phyloP scores from a whole-genome alignment of 176 grass and related monocot species.

The Melocanna baccifera region DNA sequence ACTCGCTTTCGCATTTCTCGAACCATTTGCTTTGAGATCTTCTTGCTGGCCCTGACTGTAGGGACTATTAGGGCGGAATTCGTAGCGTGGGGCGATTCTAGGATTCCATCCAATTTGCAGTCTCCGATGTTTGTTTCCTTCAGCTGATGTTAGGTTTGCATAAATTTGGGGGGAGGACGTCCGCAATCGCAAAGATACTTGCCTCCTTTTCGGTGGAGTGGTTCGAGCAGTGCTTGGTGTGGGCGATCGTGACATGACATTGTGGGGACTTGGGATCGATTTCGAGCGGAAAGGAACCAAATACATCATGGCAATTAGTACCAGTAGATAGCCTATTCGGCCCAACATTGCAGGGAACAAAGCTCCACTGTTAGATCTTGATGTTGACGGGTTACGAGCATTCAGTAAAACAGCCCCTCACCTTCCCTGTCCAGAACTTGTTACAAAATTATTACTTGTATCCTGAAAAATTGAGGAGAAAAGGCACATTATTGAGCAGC shows the following conservation, averaged over 20 bases:
- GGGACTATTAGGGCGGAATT: not conserved
- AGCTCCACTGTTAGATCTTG: conserved; percentile 17
- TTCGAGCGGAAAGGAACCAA: conserved; percentile 13
- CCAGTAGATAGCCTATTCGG: conserved; percentile 11
- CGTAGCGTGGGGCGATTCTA: not conserved
- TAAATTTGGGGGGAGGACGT: not conserved
- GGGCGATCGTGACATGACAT: conserved; percentile 17
- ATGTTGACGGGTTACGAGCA: not conserved
- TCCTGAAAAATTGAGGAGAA: not conserved
- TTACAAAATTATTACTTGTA: not conserved
- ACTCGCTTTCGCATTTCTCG: not conserved
- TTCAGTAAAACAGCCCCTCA: not conserved
- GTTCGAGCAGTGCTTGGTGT: not conserved
- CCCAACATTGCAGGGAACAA: not conserved
- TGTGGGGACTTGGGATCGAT: not conserved
- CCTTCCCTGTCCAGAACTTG: not conserved
- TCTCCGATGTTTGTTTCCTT: not conserved
- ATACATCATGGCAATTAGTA: conserved; percentile 31
- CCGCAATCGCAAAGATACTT: not conserved
- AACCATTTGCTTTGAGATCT: not conserved
- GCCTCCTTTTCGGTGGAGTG: not conserved
- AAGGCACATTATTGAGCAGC: not conserved
- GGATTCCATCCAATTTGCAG: not conserved
- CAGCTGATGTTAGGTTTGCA: not conserved
- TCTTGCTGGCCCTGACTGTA: not conserved